Base-by-base conservation (phyloP, 2,329 filamentous ascomycete genomes). In the Lasiodiplodia sp. region DNA sequence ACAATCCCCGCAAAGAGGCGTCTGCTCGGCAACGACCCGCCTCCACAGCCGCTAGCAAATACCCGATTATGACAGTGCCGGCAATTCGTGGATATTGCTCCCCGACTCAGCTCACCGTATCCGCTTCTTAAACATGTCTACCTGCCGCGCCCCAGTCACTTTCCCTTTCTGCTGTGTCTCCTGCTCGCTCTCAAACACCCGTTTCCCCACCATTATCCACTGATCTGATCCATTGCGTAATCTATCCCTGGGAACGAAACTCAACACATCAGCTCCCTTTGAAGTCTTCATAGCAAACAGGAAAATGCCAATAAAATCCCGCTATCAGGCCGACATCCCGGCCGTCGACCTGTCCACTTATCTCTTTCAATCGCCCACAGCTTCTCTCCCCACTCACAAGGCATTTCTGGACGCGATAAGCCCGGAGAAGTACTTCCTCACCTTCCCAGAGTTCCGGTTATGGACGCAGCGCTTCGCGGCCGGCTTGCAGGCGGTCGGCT, bases 391-490 rank as follows among this genome's bases (percentile, higher is more conserved):
- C 8, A 78, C 79, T 28, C 83, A 79, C 16, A 81, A 84, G 6
- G 75, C 79, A 44, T 87, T 90, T 73, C 83, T 92, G 64, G 91
- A 94, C 73, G 87, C 91, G 10, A 85, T 88, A 44, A 82, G 86
- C 1, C 90, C 92, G 1, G 86, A 92, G 7, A 89, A 87, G 10
- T 88, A 91, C 73, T 88, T 85, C 72, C 82, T 96, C 49, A 91
- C 90, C 4, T 82, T 87, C 49, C 76, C 85, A 71, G 84, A 87
- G 69, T 92, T 90, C 77, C 89, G 92, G 25, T 83, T 90, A 71
- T 90, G 91, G 83, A 86, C 89, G 40, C 91, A 94, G 78, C 88
- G 92, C 16, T 80, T 96, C 40, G 92, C 91, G 0, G 83, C 88
- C 1, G 92, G 92, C 1, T 81, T 93, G 37, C 84, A 83, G 56